Conservation (phyloP, 306 rosid genomes). For the Dicorynia guianensis region DNA sequence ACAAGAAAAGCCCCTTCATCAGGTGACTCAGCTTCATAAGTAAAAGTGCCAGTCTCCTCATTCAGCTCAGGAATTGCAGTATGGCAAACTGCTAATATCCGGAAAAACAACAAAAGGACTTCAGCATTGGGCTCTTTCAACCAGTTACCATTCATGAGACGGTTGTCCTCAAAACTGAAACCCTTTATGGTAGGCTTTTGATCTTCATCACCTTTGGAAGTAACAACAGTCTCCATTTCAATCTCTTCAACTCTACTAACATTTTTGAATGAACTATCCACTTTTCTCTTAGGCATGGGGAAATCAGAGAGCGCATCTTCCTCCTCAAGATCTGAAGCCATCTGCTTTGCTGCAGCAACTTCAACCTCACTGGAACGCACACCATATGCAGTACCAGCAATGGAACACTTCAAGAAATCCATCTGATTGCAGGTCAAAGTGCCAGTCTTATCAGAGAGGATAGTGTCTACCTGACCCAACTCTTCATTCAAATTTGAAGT, state of each 20-base stretch:
- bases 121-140: slow-evolving; percentile 67
- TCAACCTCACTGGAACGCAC: slow-evolving; percentile 90
- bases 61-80: slow-evolving; percentile 93
- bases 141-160: slow-evolving; percentile 88
- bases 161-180: slow-evolving; percentile 86
- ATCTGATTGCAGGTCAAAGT: slow-evolving; percentile 99
- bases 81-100: slow-evolving; percentile 92
- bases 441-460: slow-evolving; percentile 99
- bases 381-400: slow-evolving; percentile 90
- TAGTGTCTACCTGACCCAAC: slow-evolving; percentile 98
- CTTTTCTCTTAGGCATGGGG: slow-evolving; percentile 47
- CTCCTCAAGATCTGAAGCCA: slow-evolving; percentile 76
- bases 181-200: slow-evolving; percentile 73
- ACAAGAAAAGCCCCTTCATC: slow-evolving; percentile 98
- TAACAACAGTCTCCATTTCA: slow-evolving; percentile 71
- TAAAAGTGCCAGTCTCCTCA: slow-evolving; percentile 70
- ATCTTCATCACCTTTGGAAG: slow-evolving; percentile 54
- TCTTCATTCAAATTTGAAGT: slow-evolving; percentile 98
- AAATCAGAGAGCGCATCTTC: slow-evolving; percentile 59
- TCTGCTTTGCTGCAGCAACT: slow-evolving; percentile 90
- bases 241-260: slow-evolving; percentile 58
- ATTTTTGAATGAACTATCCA: slow-evolving; percentile 39
- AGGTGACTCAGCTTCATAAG: slow-evolving; percentile 98
- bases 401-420: slow-evolving; percentile 98
- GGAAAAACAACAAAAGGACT: slow-evolving; percentile 68